Percentiles rank a stretch among this genome's conserved stretches.
Evolutionary conservation across 192 early-diverging fungal species (phyloP).

Genomic region (Dissophora ornata): DNA sequence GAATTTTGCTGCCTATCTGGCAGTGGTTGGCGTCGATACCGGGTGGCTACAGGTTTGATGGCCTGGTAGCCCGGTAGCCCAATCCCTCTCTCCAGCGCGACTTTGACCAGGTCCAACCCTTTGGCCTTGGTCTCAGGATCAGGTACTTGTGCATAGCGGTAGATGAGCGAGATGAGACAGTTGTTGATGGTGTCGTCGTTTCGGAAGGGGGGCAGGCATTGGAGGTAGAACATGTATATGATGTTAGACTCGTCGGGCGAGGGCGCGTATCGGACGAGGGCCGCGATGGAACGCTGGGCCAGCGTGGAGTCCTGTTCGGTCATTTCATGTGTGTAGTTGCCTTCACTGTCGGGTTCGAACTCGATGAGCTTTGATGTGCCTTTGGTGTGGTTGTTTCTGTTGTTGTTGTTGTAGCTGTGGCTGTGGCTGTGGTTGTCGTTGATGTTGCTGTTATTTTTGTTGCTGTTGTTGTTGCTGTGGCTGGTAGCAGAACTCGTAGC

Average conservation of each 20-base stretch:
- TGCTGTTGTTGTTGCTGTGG: no score
- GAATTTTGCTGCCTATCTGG: neutral
- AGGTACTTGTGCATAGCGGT: constrained; percentile 19
- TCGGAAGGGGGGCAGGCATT: constrained; percentile 20
- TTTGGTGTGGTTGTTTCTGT: no score
- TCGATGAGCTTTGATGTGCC: neutral
- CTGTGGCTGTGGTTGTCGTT: no score
- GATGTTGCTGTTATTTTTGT: no score
- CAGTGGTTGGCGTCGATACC: no score
- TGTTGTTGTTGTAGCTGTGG: no score
- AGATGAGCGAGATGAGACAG: constrained; percentile 44
- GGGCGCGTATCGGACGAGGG: constrained; percentile 41
- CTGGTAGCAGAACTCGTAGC: no score
- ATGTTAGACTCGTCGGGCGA: constrained; percentile 23
- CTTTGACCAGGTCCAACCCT: constrained; percentile 36
- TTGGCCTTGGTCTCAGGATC: neutral
- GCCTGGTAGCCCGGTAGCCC: constrained; percentile 23
- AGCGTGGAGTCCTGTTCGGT: constrained; percentile 11
- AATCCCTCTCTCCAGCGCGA: constrained; percentile 33
- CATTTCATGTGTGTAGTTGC: neutral
- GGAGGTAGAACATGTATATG: constrained; percentile 39
- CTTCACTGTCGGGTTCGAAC: neutral
- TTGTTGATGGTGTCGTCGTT: constrained; percentile 32
- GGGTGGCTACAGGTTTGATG: no score
- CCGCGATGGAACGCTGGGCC: constrained; percentile 6